These are phyloP conservation scores for Hysterangium stoloniferum DNA, from an alignment of 768 basidiomycete species.

Conservation along the genomic window DNA sequence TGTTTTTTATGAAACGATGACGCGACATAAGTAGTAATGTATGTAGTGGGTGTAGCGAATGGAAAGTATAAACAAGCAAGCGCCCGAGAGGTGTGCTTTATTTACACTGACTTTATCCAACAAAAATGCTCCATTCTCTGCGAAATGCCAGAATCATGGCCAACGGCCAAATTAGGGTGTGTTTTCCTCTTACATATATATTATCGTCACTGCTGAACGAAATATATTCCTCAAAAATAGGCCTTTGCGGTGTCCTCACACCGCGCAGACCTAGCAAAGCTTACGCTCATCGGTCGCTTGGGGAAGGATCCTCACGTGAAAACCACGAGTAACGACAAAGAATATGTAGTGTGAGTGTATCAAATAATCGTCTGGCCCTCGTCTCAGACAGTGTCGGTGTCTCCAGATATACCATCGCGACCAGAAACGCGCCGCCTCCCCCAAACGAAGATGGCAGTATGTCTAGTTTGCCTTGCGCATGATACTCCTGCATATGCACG, in stretches of 20 bases:
- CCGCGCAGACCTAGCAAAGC: constrained; percentile 59
- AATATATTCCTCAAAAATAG: background rate
- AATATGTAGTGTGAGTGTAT: constrained; percentile 61
- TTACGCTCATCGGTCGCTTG: constrained; percentile 70
- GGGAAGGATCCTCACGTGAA: constrained; percentile 64
- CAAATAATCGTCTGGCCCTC: background rate
- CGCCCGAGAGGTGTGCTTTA: too few species aligned
- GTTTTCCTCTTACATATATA: background rate
- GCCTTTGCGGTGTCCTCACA: constrained; percentile 36
- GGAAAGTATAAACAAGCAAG: too few species aligned
- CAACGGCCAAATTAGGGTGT: background rate
- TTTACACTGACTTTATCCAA: too few species aligned
- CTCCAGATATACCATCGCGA: constrained; percentile 70
- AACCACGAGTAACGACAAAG: constrained; percentile 62
- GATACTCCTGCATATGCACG: background rate
- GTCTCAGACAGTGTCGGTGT: background rate
- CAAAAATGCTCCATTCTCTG: background rate
- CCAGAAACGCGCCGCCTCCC: constrained; percentile 51
- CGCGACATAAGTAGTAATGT: constrained; percentile 66
- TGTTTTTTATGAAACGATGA: constrained; percentile 82
- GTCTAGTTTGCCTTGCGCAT: constrained; percentile 15
- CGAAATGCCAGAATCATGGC: background rate
- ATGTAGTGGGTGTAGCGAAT: background rate
- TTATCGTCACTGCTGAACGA: too few species aligned
- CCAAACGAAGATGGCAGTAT: constrained; percentile 54